These are phyloP conservation scores for Globisporangium paroecandrum DNA, from an alignment of 352 stramenopile species.

Conservation along the genomic window DNA sequence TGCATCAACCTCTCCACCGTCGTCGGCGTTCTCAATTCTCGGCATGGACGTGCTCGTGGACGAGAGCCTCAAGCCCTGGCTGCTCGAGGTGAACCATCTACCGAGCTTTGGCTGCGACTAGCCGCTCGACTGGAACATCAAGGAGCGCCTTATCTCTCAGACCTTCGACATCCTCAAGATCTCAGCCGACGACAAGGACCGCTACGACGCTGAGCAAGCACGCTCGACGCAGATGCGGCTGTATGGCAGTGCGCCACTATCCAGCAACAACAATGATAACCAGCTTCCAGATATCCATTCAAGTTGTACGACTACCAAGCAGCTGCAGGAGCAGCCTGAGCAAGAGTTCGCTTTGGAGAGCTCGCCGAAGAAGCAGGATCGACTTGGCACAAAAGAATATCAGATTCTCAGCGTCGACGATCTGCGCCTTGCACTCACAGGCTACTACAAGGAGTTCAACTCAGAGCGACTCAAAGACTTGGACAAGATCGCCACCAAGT, in stretches of 20 bases:
- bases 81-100: conserved; percentile 98
- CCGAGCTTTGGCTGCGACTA: conserved; percentile 95
- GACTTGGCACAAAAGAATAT: background rate
- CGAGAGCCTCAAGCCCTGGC: conserved; percentile 90
- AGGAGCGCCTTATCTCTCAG: conserved; percentile 92
- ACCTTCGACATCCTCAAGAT: conserved; percentile 88
- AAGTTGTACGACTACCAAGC: background rate
- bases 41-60: conserved; percentile 97
- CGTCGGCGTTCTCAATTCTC: conserved; percentile 90
- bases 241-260: conserved; percentile 36
- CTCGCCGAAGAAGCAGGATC: conserved; percentile 1
- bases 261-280: conserved; percentile 12
- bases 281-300: conserved; percentile 15
- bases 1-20: conserved; percentile 14
- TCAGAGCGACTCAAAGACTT: conserved; percentile 50
- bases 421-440: conserved; percentile 36
- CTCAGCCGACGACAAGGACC: conserved; percentile 67
- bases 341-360: conserved; percentile 12
- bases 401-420: conserved; percentile 28
- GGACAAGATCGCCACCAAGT: conserved; percentile 76
- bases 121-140: conserved; percentile 93
- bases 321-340: conserved; percentile 15
- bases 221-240: conserved; percentile 60
- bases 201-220: conserved; percentile 66
- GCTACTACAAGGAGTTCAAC: conserved; percentile 65